Base-by-base conservation (phyloP, 179 eudicot species). In the Beta lomatogona region DNA sequence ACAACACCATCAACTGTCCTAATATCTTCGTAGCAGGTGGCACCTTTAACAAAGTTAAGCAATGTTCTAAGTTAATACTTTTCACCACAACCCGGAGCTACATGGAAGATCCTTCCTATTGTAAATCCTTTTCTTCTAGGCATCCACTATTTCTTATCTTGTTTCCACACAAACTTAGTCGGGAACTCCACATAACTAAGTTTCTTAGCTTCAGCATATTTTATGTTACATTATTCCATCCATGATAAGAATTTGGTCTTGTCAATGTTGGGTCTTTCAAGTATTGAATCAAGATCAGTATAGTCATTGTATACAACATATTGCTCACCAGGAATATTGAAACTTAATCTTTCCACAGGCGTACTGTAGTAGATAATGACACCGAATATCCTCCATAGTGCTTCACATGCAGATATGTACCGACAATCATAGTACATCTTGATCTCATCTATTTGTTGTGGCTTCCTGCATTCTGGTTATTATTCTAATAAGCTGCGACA, bases 201-300 rank as follows among this genome's bases (percentile, higher is more conserved):
- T 8, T 59, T 1, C 28, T 25, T 69, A 14, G 76, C 83, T 0
- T 63, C 28, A 2, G 31, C 4, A 25, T 45, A 3, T 6, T 2
- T 57, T 4, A 25, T 63, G 54, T 82, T 79, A n/a, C 15, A 44
- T n/a, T n/a, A n/a, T 7, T 73, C 74, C 76, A 86, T 76, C 88
- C 86, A 86, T 8, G 28, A 25, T 25, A 25, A 25, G 28, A 25
- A 25, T 25, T 25, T 1, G 28, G 28, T 25, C 28, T 64, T 50
- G 2, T 79, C 70, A 9, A 77, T 60, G 0, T 19, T 16, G 19
- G 72, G 58, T 25, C 11, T 50, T 9, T 68, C 41, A 1, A 68
- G 2, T n/a, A 68, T 52, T 6, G n/a, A 1, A 13, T 68, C 52
- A 12, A 6, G 16, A 10, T 19, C 22, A 4, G 15, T 21, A 41